Base-by-base conservation (phyloP, 2,329 filamentous ascomycete genomes). In the Curvularia verruculosa region DNA sequence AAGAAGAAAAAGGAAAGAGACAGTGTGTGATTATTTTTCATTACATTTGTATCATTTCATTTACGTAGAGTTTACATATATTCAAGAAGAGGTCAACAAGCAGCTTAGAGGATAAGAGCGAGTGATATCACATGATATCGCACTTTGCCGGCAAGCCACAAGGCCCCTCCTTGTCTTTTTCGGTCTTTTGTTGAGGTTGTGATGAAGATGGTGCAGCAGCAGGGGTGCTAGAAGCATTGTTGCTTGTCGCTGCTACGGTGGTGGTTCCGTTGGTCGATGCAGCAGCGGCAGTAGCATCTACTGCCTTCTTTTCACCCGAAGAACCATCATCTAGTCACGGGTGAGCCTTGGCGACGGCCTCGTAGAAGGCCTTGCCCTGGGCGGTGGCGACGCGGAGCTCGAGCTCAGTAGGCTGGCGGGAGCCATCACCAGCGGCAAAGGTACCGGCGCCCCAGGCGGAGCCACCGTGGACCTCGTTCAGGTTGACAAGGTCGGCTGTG, bases 381-480 rank as follows among this genome's bases (percentile, higher is more conserved):
- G 85, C 84, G 61, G 82, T 84, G 58, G 95, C 95, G 61, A 98
- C 75, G 77, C 90, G 83, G 61, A 96, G 81, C 83, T 99, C 95
- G 67, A 86, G 83, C 8, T 81, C 75, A 15, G 83, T 81, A 48
- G 95, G 95, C 83, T 94, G 88, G 73, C 95, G 89, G 57, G 89
- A 91, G 69, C 95, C 95, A 70, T 97, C 92, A 58, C 75, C 82
- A 60, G 75, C 87, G 61, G 93, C 83, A 70, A 96, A 96, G 64
- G 94, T 96, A 74, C 95, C 95, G 31, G 94, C 93, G 71, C 94
- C 95, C 95, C 95, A 99, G 37, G 95, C 84, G 59, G 85, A 87
- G 60, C 95, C 95, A 72, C 95, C 95, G 76, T 90, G 91, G 62
- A 95, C 84, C 83, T 97, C 92, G 28, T 74, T 75, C 34, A 96